Percentiles rank a stretch among this genome's conserved stretches.
Evolutionary conservation across 139 green algal genomes (phyloP).

Genomic region (Pseudopediastrum boryanum): DNA sequence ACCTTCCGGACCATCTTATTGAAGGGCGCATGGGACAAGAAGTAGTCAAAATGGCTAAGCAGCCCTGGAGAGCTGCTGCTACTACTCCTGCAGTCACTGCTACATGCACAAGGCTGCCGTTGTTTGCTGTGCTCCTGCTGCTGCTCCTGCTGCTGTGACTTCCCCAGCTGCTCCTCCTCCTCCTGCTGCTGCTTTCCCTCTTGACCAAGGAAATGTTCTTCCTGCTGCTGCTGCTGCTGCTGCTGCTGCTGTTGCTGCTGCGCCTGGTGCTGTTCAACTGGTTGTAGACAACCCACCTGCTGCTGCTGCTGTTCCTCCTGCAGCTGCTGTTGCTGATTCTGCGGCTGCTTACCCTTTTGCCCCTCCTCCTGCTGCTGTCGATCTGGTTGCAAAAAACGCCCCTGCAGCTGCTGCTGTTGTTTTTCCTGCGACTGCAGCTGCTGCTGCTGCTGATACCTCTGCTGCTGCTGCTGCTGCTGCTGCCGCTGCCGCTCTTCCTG

Average conservation of each 20-base stretch:
- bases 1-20: constrained; percentile 84
- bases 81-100: constrained; percentile 24
- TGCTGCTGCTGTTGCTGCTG: constrained; percentile 29
- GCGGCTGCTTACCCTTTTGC: too few relatives aligned
- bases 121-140: background rate
- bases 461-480: background rate
- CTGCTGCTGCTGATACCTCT: too few relatives aligned
- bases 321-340: too few relatives aligned
- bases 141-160: constrained; percentile 26
- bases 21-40: constrained; percentile 76
- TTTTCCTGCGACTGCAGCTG: too few relatives aligned
- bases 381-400: background rate
- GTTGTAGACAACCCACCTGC: too few relatives aligned
- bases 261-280: too few relatives aligned
- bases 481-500: background rate
- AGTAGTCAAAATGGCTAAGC: constrained; percentile 55
- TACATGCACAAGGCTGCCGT: too few relatives aligned
- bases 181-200: too few relatives aligned
- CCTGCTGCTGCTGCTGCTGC: background rate
- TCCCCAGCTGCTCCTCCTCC: too few relatives aligned
- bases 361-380: background rate
- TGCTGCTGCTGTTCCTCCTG: too few relatives aligned
- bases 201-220: background rate
- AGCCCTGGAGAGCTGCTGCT: constrained; percentile 29
- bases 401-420: too few relatives aligned